Evolutionary conservation across 2,329 filamentous ascomycete genomes (phyloP).

Genomic region (Beauveria medogensis): DNA sequence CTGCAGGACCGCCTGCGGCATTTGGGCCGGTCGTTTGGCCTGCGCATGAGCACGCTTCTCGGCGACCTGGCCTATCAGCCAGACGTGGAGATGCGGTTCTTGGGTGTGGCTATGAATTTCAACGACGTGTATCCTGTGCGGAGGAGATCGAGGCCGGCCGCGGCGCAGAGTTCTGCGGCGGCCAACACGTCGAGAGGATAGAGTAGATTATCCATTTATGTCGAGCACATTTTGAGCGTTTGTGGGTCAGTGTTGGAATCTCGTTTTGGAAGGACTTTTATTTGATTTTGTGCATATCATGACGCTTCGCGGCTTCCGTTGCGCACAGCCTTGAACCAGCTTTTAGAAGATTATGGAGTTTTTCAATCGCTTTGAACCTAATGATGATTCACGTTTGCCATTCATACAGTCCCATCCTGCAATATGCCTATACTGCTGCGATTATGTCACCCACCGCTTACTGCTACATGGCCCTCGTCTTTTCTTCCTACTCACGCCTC

Average conservation of each 20-base stretch:
- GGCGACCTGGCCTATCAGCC: conserved; percentile 89
- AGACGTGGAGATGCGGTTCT: conserved; percentile 89
- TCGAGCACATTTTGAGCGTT: background rate
- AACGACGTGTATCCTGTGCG: conserved; percentile 70
- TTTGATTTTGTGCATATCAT: background rate
- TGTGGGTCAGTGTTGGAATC: background rate
- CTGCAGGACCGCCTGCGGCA: conserved; percentile 65
- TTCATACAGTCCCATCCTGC: too few species aligned
- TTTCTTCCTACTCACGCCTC: too few species aligned
- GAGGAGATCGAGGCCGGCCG: background rate
- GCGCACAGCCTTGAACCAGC: background rate
- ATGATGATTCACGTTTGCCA: too few species aligned
- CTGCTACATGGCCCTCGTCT: too few species aligned
- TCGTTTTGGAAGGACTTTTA: background rate
- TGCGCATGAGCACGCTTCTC: conserved; percentile 69
- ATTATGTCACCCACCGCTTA: too few species aligned
- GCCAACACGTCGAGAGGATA: background rate
- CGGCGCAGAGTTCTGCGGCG: background rate
- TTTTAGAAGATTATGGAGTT: background rate
- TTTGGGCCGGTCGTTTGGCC: conserved; percentile 68
- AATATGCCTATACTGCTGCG: too few species aligned
- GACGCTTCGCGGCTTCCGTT: background rate
- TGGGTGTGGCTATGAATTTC: conserved; percentile 98
- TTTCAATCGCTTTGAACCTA: background rate
- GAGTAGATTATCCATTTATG: background rate